phyloP scores from a whole-genome alignment of 2,329 filamentous ascomycete species.

The Thelonectria rubi region DNA sequence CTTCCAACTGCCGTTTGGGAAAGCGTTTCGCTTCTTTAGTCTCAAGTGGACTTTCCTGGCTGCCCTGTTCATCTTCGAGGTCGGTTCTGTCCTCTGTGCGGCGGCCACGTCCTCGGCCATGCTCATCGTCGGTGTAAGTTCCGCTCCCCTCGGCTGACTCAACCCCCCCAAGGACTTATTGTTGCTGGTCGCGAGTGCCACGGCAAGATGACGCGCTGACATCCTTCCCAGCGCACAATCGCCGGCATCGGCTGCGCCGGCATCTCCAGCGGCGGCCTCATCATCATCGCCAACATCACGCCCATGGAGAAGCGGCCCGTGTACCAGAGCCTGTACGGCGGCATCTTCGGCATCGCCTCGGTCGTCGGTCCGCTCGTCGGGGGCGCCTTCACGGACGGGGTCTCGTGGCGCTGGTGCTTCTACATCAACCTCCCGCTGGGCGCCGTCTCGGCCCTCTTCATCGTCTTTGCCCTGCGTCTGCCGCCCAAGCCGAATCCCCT shows the following conservation, averaged over 20 bases:
- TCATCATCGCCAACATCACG: slow-evolving; percentile 21
- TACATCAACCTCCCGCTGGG: slow-evolving; percentile 18
- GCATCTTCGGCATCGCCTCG: slow-evolving; percentile 18
- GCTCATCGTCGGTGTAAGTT: slow-evolving; percentile 23
- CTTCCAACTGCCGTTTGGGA: slow-evolving; percentile 50
- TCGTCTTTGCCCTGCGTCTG: background rate
- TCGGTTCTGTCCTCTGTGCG: slow-evolving; percentile 46
- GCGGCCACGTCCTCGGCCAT: slow-evolving; percentile 14
- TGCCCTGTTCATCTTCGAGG: slow-evolving; percentile 57
- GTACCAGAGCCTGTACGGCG: slow-evolving; percentile 16
- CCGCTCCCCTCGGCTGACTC: background rate
- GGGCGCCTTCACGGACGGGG: slow-evolving; percentile 3
- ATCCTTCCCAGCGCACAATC: slow-evolving; percentile 2
- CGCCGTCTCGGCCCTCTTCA: background rate
- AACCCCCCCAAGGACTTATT: background rate
- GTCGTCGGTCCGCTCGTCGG: slow-evolving; percentile 20
- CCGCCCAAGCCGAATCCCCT: background rate
- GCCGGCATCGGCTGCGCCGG: slow-evolving; percentile 17
- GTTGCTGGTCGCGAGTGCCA: background rate
- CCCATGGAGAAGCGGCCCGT: slow-evolving; percentile 19
- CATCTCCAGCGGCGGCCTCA: slow-evolving; percentile 13
- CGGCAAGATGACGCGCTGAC: background rate
- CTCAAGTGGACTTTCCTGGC: slow-evolving; percentile 55
- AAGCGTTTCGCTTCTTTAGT: slow-evolving; percentile 34
- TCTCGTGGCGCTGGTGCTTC: slow-evolving; percentile 20